Base-by-base conservation (phyloP, 2,329 filamentous ascomycete genomes). In the Lecanicillium sp. region DNA sequence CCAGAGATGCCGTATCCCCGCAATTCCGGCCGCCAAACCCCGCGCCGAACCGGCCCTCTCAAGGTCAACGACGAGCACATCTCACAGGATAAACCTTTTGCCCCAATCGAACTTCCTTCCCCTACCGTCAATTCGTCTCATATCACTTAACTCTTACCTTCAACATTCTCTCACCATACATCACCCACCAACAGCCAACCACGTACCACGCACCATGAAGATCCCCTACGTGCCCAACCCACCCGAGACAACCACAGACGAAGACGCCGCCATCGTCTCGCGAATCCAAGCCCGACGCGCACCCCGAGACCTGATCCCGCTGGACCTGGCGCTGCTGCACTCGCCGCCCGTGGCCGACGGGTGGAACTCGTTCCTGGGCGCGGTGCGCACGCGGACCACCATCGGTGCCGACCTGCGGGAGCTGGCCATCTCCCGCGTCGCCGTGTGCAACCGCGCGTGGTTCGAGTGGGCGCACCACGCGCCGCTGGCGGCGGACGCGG, bases 401-500 rank as follows among this genome's bases (percentile, higher is more conserved):
- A 51, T 81, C 5, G 39, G 61, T 4, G 70, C 67, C 35, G 69
- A 74, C 49, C 54, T 87, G 38, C 79, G 84, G 48, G 87, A 94
- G 66, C 68, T 89, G 14, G 81, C 84, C 47, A 89, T 94, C 50
- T 87, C 79, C 52, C 75, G 87, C 35, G 84, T 94, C 12, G 87
- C 87, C 11, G 79, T 83, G 13, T 73, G 87, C 51, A 94, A 94
- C 61, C 61, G 72, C 14, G 87, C 87, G 2, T 87, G 83, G 79
- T 94, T 88, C 60, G 87, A 94, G 59, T 94, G 85, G 87, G 74
- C 66, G 27, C 77, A 86, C 39, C 87, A 94, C 56, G 80, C 79
- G 13, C 86, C 86, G 2, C 68, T 90, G 12, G 72, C 73, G 4
- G 64, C 68, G 8, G 63, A 64, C 15, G 79, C 71, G 0, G 79